A percentile compares a stretch with the other conserved stretches of the same genome.
Conservation (phyloP, 257 asterid genomes). For the Solanum appendiculatum region DNA sequence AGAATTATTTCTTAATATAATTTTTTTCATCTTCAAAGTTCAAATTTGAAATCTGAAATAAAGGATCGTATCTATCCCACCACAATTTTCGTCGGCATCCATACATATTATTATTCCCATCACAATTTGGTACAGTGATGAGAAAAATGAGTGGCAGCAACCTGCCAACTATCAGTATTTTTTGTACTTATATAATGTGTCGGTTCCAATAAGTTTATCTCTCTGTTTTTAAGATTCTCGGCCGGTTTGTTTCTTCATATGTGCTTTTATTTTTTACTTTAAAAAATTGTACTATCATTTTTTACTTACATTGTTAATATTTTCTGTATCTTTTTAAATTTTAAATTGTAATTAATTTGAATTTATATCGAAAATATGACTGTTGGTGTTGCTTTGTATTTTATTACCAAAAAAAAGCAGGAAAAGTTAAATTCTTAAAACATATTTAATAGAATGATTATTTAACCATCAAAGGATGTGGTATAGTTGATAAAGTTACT, state of each 20-base stretch:
- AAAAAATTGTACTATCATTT: background rate
- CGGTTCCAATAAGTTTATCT: background rate
- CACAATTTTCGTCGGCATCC: too few relatives aligned
- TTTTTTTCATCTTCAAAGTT: background rate
- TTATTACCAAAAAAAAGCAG: too few relatives aligned
- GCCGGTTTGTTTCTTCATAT: background rate
- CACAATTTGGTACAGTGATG: background rate
- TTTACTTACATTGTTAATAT: background rate
- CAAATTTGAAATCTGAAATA: accelerated
- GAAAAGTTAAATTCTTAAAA: too few relatives aligned
- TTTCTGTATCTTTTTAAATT: background rate
- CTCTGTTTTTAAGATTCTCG: background rate
- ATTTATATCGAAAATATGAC: background rate
- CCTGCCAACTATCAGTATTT: background rate
- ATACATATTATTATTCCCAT: background rate
- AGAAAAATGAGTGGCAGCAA: background rate
- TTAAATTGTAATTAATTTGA: background rate
- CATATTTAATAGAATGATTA: too few relatives aligned
- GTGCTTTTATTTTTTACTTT: background rate
- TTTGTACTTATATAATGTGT: background rate
- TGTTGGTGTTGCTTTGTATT: too few relatives aligned
- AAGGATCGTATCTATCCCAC: background rate
- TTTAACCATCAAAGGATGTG: too few relatives aligned
- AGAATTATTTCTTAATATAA: too few relatives aligned
- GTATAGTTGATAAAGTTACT: too few relatives aligned